Percentiles rank a stretch among this genome's conserved stretches.
Evolutionary conservation across 2,329 filamentous ascomycete genomes (phyloP).

Genomic region (Colletotrichum liriopes): DNA sequence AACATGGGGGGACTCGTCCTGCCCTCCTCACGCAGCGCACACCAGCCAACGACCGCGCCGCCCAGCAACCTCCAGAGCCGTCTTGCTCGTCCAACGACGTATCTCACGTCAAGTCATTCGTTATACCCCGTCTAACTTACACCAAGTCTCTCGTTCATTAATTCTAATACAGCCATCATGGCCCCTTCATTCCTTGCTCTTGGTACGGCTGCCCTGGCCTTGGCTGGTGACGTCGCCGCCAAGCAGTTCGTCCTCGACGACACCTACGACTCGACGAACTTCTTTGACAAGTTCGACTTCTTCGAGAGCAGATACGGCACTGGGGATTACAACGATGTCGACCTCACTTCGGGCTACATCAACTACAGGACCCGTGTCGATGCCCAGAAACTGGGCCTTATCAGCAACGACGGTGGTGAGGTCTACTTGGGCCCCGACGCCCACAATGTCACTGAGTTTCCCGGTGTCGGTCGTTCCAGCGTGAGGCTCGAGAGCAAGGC

Average conservation of each 20-base stretch:
- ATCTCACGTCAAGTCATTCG: constrained; percentile 61
- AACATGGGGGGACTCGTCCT: neutral
- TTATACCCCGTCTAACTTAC: constrained; percentile 42
- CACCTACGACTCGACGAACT: constrained; percentile 59
- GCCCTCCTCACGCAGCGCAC: constrained; percentile 27
- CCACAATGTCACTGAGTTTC: constrained; percentile 44
- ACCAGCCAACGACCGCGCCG: constrained; percentile 29
- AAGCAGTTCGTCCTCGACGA: constrained; percentile 58
- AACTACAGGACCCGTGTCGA: constrained; percentile 61
- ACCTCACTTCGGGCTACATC: constrained; percentile 78
- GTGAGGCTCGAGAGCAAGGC: constrained; percentile 77
- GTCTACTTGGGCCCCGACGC: constrained; percentile 59
- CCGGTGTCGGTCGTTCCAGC: constrained; percentile 63
- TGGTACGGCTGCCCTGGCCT: constrained; percentile 56
- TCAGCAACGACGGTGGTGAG: constrained; percentile 50
- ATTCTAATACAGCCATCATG: constrained; percentile 52
- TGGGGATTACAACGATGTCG: constrained; percentile 51
- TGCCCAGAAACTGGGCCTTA: constrained; percentile 55
- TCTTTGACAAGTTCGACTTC: constrained; percentile 65
- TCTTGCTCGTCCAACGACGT: constrained; percentile 60
- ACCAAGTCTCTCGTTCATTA: constrained; percentile 49
- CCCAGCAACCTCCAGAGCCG: constrained; percentile 47
- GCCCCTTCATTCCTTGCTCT: constrained; percentile 59
- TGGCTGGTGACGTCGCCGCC: constrained; percentile 52
- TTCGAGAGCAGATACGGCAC: constrained; percentile 48